Evolutionary conservation across 164 flowering plant species (phyloP), one percentile per base, ranked within the genome.

Genomic region (Houttuynia cordata): DNA sequence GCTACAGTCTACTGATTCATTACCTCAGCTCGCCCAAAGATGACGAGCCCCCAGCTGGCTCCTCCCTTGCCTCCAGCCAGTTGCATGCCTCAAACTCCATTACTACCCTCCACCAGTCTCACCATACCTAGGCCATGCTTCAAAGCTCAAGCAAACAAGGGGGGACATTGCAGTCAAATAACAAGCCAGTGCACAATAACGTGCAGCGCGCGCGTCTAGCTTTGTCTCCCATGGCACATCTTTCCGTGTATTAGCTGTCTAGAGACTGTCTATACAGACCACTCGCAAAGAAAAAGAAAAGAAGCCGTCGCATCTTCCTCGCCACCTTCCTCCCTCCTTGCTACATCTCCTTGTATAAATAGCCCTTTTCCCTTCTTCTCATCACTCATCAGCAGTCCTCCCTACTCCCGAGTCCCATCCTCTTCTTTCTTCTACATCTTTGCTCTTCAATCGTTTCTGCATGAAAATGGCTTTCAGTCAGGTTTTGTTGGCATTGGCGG

Each of bases 231-330:
- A 12, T 42, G 49, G 49, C 49, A 42, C 49, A 22, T 52, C 21
- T 52, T 52, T 52, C 54, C 54, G 54, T 52, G 54, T 52, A 0
- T 52, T 52, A 19, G 54, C 54, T 52, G 54, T 52, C n/a, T n/a
- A n/a, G n/a, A 52, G 54, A 7, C 5, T 14, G 51, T 6, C 7
- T 6, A 10, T 10, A 42, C 12, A 42, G 49, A 7, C 21, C 55
- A 52, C 55, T 17, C 21, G 12, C n/a, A n/a, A n/a, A 8, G 19
- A 1, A 52, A n/a, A 22, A 8, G 9, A 52, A 17, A 52, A n/a
- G 5, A n/a, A 8, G 20, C 58, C 58, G 58, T 56, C 24, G 58
- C 34, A 56, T 12, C 58, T 56, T 23, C 34, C 58, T 56, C 22
- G 4, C 54, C 21, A 14, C 54, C 22, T 19, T 52, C 22, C 22